Percentiles rank a stretch among this genome's conserved stretches.
phyloP scores from a whole-genome alignment of 2,329 filamentous ascomycete genomes.

The Alternaria triticina region DNA sequence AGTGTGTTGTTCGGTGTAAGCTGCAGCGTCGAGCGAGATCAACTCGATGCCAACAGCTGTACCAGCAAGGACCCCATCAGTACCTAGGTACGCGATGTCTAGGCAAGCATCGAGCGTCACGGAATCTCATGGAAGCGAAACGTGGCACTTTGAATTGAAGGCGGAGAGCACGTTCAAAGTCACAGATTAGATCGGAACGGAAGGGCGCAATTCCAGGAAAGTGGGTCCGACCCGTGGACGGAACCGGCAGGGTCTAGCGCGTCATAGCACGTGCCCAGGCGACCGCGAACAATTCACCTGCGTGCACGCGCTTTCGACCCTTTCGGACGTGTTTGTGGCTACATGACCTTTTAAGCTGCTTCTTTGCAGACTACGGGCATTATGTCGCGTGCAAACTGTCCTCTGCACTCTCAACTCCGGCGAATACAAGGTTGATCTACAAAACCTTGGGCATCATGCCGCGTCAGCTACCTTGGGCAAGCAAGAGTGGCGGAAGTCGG shows the following conservation, averaged over 20 bases:
- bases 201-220: constrained; percentile 35
- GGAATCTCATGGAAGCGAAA: constrained; percentile 40
- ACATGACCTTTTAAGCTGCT: not conserved
- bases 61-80: constrained; percentile 32
- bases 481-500: constrained; percentile 31
- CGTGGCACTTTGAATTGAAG: constrained; percentile 32
- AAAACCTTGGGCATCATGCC: constrained; percentile 51
- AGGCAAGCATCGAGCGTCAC: constrained; percentile 36
- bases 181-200: constrained; percentile 26
- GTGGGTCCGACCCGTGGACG: constrained; percentile 15
- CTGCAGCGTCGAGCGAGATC: constrained; percentile 27
- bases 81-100: constrained; percentile 12
- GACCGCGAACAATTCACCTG: constrained; percentile 28
- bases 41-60: constrained; percentile 28
- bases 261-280: constrained; percentile 24
- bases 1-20: constrained; percentile 15
- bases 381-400: constrained; percentile 3
- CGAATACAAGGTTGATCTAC: constrained; percentile 1
- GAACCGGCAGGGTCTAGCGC: constrained; percentile 10
- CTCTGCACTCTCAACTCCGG: not conserved
- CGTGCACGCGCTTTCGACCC: constrained; percentile 12
- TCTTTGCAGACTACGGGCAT: not conserved
- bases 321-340: constrained; percentile 3
- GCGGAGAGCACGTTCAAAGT: constrained; percentile 21
- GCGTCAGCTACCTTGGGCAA: constrained; percentile 61